Evolutionary conservation across 2,329 filamentous ascomycete species (phyloP).

Genomic region (Fusarium abutilonis): DNA sequence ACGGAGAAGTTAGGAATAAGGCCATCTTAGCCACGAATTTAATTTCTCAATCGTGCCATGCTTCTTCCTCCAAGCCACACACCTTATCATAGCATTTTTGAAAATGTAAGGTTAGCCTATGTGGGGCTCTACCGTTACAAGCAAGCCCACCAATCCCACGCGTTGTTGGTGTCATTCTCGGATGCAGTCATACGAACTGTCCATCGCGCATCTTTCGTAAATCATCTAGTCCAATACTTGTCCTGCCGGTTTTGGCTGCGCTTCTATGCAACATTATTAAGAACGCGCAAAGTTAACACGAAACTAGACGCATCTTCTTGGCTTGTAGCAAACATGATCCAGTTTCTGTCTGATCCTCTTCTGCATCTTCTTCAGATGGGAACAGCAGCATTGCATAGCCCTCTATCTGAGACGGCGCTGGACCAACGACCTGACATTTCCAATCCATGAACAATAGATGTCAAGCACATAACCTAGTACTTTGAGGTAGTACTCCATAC

Average conservation of each 20-base stretch:
- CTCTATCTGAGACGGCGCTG: conserved; percentile 28
- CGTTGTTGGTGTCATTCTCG: conserved; percentile 31
- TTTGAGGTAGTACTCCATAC: no score
- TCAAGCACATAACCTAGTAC: neutral
- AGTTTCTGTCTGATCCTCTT: neutral
- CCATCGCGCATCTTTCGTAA: conserved; percentile 26
- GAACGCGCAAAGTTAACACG: conserved; percentile 4
- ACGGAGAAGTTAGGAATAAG: conserved; percentile 7
- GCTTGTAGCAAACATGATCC: neutral
- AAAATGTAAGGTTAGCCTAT: conserved; percentile 8
- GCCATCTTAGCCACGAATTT: conserved; percentile 29
- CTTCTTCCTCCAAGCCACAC: conserved; percentile 24
- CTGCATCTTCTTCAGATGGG: conserved; percentile 3
- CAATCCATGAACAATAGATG: neutral
- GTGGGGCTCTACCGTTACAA: conserved; percentile 28
- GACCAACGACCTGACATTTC: conserved; percentile 7
- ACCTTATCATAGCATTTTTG: conserved; percentile 23
- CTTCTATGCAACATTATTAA: conserved; percentile 7
- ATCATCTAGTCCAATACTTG: conserved; percentile 28
- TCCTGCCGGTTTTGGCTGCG: conserved; percentile 17
- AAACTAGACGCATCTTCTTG: neutral
- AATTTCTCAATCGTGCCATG: conserved; percentile 34
- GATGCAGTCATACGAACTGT: conserved; percentile 36
- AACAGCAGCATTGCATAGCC: conserved; percentile 16
- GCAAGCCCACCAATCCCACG: conserved; percentile 38